Evolutionary conservation across 2,329 filamentous ascomycete species (phyloP), one percentile per base, ranked within the genome.

Genomic region (Clonostachys chloroleuca): DNA sequence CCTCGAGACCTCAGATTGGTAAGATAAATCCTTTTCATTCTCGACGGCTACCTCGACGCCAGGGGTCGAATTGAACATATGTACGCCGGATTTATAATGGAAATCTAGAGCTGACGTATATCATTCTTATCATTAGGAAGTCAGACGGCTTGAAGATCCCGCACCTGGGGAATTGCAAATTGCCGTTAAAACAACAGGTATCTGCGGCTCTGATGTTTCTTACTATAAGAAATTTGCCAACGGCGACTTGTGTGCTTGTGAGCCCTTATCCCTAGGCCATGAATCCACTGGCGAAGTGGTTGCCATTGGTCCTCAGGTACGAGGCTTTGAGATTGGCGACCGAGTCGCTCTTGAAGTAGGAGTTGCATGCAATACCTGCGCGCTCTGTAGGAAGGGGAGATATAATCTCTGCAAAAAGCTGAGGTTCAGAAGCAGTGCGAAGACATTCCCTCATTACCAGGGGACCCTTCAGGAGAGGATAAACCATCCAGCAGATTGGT

Each of bases 211-310:
- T 8, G 84, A 87, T 63, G 78, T 86, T 46, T 81, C 81, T 46
- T 87, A 87, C 64, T 87, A 85, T 70, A 85, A 80, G 62, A 85
- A 86, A 57, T 86, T 86, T 59, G 81, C 82, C 64, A 87, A 87
- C 58, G 84, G 84, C 42, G 83, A 86, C 62, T 74, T 87, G 44
- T 83, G 83, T 55, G 82, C 81, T 42, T 83, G 80, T 53, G 74
- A 78, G 51, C 84, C 84, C 30, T 67, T 87, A 34, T 84, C 81
- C 6, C 73, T 87, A 4, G 80, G 80, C n/a, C 78, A 83, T 55
- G 79, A 83, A 61, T 81, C 78, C 46, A 80, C 78, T 0, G 80
- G 79, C 5, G 72, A 75, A n/a, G 74, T 83, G 42, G 74, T 78
- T 34, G 74, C 71, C 44, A 67, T 83, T 47, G 80, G 80, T 0